These are phyloP conservation scores for Fusarium xyrophilum DNA, from an alignment of 2,329 filamentous ascomycete species.

Conservation along the genomic window DNA sequence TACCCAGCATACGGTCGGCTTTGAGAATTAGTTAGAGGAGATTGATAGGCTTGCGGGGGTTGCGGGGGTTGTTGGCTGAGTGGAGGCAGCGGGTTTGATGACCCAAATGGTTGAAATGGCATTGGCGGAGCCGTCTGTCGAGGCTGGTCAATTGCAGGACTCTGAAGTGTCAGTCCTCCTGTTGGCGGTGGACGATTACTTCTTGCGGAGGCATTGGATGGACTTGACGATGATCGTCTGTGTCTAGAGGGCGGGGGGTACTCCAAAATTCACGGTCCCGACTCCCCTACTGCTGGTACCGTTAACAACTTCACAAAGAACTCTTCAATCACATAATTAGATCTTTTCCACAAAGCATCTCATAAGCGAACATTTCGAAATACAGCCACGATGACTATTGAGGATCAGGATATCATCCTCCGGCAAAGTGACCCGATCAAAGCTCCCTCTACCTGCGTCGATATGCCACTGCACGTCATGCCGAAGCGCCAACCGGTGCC, in stretches of 20 bases:
- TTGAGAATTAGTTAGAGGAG: background rate
- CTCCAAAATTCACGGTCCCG: background rate
- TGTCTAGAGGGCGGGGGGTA: conserved; percentile 5
- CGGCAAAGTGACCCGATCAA: conserved; percentile 41
- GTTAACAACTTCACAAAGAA: background rate
- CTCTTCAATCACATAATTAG: background rate
- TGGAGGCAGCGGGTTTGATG: background rate
- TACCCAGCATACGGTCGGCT: background rate
- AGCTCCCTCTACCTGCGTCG: conserved; percentile 51
- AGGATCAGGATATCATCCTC: conserved; percentile 10
- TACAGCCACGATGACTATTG: background rate
- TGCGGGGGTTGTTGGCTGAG: background rate
- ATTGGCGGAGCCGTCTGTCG: background rate
- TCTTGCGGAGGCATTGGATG: background rate
- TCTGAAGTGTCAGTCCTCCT: background rate
- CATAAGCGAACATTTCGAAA: fast-evolving
- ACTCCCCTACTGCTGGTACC: background rate
- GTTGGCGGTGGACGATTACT: too few species aligned
- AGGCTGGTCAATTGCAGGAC: background rate
- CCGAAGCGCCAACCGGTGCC: conserved; percentile 54
- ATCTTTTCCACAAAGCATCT: background rate
- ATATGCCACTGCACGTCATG: conserved; percentile 61
- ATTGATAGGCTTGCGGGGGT: fast-evolving
- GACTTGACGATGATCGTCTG: background rate
- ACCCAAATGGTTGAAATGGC: background rate